phyloP scores from a whole-genome alignment of 2,329 filamentous ascomycete genomes.

The Capronia americana region DNA sequence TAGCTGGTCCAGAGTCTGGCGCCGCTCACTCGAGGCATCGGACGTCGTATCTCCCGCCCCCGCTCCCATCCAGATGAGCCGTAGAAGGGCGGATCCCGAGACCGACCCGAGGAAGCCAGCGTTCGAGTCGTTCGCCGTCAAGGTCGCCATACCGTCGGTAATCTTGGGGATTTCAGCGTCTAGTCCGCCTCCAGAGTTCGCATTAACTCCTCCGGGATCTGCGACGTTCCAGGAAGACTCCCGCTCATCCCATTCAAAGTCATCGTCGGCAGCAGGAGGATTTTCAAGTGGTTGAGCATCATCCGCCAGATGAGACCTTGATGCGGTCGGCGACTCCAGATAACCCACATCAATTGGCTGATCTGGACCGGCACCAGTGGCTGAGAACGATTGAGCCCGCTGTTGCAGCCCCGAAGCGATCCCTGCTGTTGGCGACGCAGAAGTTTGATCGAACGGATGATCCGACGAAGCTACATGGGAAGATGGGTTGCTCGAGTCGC shows the following conservation, averaged over 20 bases:
- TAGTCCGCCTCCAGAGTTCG: constrained; percentile 8
- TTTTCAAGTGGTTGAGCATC: constrained; percentile 25
- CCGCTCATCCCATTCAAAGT: constrained; percentile 37
- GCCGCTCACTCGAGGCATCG: constrained; percentile 13
- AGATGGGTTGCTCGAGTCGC: neutral
- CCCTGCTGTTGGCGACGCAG: neutral
- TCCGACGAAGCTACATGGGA: neutral
- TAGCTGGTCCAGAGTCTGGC: constrained; percentile 25
- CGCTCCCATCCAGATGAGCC: constrained; percentile 31
- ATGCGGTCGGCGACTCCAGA: constrained; percentile 14
- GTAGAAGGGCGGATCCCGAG: constrained; percentile 35
- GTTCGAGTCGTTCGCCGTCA: constrained; percentile 35
- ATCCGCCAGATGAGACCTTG: constrained; percentile 6
- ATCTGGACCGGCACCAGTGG: constrained; percentile 2
- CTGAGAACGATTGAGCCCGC: constrained; percentile 10
- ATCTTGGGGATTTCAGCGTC: constrained; percentile 32
- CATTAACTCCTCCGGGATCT: constrained; percentile 12
- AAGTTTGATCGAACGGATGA: neutral
- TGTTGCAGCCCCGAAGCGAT: neutral
- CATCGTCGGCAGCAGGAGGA: constrained; percentile 32
- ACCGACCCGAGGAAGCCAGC: constrained; percentile 34
- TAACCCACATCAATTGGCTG: constrained; percentile 23
- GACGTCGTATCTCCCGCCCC: constrained; percentile 11
- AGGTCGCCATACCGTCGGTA: constrained; percentile 35
- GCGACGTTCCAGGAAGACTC: constrained; percentile 29